Base-by-base conservation (phyloP, 257 asterid species). In the Verbena officinalis region DNA sequence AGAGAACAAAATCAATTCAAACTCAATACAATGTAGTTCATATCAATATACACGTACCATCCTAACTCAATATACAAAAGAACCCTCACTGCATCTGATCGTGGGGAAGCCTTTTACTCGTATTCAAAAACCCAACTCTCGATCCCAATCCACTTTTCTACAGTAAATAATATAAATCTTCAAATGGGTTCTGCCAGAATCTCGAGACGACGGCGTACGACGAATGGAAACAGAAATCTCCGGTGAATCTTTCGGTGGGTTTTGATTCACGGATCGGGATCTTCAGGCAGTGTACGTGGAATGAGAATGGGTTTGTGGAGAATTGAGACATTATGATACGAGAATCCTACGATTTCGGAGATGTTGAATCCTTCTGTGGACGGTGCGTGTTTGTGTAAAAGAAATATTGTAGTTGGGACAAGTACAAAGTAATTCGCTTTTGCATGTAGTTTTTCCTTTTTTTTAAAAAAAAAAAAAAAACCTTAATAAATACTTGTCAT, bases 291-390 rank as follows among this genome's bases (percentile, higher is more conserved):
- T 70, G 77, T 70, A 64, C 68, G 67, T 39, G 81, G 77, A 74
- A 67, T 42, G 59, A 27, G 65, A 42, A 65, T 19, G 70, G 62
- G 63, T 53, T 39, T 60, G 74, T 63, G 81, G 72, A 63, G 69
- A 55, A 40, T 70, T 46, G 61, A 58, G 75, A 44, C 88, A 82
- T 69, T 65, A 40, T 49, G 12, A 40, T 69, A 70, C 44, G 73
- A 67, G 73, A 69, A 70, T 49, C 93, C 96, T 60, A 64, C 67
- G 64, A 33, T 75, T 67, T 67, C 83, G 90, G 96, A 80, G 78
- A 68, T 51, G 81, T 76, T 80, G 96, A 85, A 81, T 75, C 77
- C 83, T 73, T 88, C 78, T 74, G 86, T 77, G 74, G 69, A 55
- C 78, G 61, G 51, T 36, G 40, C 7, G 40, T 36, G 40, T 36